A percentile compares a stretch with the other conserved stretches of the same genome.
Conservation (phyloP, 805 yeast species). For the Cyberlindnera maclurae region DNA sequence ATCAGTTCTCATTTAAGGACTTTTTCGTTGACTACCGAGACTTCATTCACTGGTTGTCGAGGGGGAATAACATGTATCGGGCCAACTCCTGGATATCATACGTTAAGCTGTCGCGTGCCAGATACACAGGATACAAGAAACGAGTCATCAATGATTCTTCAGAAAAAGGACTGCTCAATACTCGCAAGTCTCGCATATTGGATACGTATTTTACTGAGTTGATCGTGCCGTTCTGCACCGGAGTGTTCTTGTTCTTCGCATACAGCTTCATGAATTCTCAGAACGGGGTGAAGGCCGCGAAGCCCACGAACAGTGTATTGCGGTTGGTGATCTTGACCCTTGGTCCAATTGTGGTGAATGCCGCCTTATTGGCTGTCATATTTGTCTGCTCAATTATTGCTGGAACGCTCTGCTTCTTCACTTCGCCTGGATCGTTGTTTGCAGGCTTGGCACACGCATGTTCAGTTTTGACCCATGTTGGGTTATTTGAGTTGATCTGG, state of each 20-base stretch:
- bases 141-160: constrained; percentile 58
- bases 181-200: constrained; percentile 68
- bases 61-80: constrained; percentile 68
- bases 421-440: constrained; percentile 22
- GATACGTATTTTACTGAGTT: constrained; percentile 79
- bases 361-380: constrained; percentile 24
- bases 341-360: constrained; percentile 40
- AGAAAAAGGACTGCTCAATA: constrained; percentile 50
- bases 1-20: constrained; percentile 63
- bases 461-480: constrained; percentile 45
- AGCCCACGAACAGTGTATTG: constrained; percentile 49
- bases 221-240: constrained; percentile 60
- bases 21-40: constrained; percentile 63
- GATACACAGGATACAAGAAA: constrained; percentile 87
- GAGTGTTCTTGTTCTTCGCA: constrained; percentile 63
- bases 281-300: constrained; percentile 59
- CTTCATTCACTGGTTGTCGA: constrained; percentile 67
- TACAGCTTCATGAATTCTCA: constrained; percentile 81
- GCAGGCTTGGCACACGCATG: constrained; percentile 51
- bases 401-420: constrained; percentile 36
- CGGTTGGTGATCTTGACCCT: constrained; percentile 50
- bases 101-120: constrained; percentile 72
- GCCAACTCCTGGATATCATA: constrained; percentile 74
- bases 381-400: constrained; percentile 38
- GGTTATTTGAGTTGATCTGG: constrained; percentile 58